Evolutionary conservation across 352 stramenopile genomes (phyloP), one percentile per base, ranked within the genome.

Genomic region (Elongisporangium anandrum): DNA sequence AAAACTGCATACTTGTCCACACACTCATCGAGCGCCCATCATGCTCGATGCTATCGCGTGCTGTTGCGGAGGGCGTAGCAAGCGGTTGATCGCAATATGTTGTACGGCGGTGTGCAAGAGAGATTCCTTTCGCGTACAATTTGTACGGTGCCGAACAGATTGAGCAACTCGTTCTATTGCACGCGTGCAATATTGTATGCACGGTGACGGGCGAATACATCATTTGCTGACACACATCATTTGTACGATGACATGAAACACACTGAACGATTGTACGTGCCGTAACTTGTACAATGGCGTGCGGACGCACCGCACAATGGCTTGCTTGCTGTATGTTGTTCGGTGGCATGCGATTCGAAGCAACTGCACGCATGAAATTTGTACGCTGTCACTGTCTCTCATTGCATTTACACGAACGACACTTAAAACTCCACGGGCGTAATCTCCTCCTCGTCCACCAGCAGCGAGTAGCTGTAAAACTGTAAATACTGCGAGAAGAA

Each of bases 401-500:
- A 38, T 38, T 52, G 48, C 48, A 52, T 52, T 52, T 24, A 52
- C n/a, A 52, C n/a, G 48, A 12, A 52, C n/a, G 21, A 24, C n/a
- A 56, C 12, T 7, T 70, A 78, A 38, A 61, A 65, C 21, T 60
- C 61, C 48, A 88, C 15, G 8, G 81, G 76, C 29, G 77, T 61
- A 38, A 92, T 70, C 54, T 92, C 80, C 61, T 89, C 79, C 45
- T 88, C 81, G 64, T 94, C 81, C 47, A 94, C 81, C 19, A 90
- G 68, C 50, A 94, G 62, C 50, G 78, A 73, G 71, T 94, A 94
- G 68, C 78, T 91, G 59, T 90, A 94, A 57, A 88, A 94, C 68
- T 94, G 85, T 50, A 88, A 55, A 66, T 85, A 88, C 64, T 88
- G 79, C 64, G 85, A 94, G 66, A 94, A 94, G 69, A 94, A 92